phyloP scores from a whole-genome alignment of 2,329 filamentous ascomycete species.

The Cladosporium sp. region DNA sequence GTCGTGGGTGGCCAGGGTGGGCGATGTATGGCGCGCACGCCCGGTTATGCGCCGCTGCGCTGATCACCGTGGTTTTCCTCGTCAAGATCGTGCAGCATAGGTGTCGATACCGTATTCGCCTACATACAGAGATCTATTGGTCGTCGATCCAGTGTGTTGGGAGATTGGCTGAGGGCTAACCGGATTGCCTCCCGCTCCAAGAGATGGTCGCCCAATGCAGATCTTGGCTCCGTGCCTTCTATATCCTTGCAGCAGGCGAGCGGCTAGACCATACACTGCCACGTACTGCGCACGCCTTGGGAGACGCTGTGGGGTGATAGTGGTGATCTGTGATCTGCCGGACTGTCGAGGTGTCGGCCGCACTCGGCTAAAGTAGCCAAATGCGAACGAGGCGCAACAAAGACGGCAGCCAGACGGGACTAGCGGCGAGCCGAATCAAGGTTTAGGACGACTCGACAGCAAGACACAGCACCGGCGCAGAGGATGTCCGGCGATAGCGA shows the following conservation, averaged over 20 bases:
- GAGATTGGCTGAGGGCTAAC: conserved; percentile 1
- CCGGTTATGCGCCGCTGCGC: conserved; percentile 8
- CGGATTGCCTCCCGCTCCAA: too few species aligned
- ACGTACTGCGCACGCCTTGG: neutral
- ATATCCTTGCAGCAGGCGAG: neutral
- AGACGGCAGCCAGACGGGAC: neutral
- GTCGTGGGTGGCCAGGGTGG: conserved; percentile 31
- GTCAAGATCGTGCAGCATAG: neutral
- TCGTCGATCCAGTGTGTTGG: conserved; percentile 1
- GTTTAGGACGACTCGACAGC: neutral
- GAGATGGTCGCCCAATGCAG: conserved; percentile 1
- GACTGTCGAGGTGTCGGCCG: neutral
- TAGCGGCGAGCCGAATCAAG: neutral
- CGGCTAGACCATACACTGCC: neutral
- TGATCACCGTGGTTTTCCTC: conserved; percentile 3
- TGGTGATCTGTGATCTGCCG: neutral
- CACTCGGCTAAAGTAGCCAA: conserved; percentile 5
- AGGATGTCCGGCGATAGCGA: neutral
- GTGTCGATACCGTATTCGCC: neutral
- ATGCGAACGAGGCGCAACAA: conserved; percentile 3
- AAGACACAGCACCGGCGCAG: neutral
- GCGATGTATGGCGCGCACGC: conserved; percentile 4
- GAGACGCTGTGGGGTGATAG: neutral
- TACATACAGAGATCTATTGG: neutral
- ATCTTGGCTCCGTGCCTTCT: neutral